A percentile compares a stretch with the other conserved stretches of the same genome.
Evolutionary conservation across 2,329 filamentous ascomycete genomes (phyloP).

Genomic region (Alternaria gaisen): DNA sequence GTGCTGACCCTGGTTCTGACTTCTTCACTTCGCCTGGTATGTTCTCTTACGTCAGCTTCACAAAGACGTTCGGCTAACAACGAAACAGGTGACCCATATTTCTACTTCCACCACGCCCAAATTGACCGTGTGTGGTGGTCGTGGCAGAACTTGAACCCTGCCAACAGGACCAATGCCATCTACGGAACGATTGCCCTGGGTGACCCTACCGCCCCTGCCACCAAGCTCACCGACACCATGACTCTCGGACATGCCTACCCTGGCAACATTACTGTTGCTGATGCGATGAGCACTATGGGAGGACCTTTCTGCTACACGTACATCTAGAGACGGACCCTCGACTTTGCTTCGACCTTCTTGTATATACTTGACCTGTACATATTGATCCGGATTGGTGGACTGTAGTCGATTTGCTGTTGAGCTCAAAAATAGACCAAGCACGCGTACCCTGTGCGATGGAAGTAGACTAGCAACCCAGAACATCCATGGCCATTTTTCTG

Average conservation of each 20-base stretch:
- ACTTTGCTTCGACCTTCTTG: slow-evolving; percentile 1
- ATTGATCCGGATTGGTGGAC: background rate
- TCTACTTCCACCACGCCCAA: slow-evolving; percentile 59
- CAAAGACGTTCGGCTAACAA: slow-evolving; percentile 37
- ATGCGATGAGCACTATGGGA: slow-evolving; percentile 55
- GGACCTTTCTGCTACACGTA: slow-evolving; percentile 61
- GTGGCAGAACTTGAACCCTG: slow-evolving; percentile 58
- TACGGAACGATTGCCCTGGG: slow-evolving; percentile 55
- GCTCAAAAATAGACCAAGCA: slow-evolving; percentile 5
- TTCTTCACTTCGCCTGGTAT: slow-evolving; percentile 53
- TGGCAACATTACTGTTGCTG: slow-evolving; percentile 46
- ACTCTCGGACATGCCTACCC: slow-evolving; percentile 51
- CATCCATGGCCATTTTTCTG: background rate
- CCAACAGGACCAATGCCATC: slow-evolving; percentile 51
- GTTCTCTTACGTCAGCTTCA: background rate
- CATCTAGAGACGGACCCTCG: slow-evolving; percentile 23
- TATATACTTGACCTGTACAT: slow-evolving; percentile 16
- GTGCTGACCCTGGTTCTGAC: slow-evolving; percentile 57
- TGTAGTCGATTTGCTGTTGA: background rate
- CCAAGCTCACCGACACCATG: slow-evolving; percentile 57
- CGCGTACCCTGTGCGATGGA: background rate
- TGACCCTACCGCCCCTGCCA: slow-evolving; percentile 54
- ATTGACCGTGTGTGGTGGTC: slow-evolving; percentile 61
- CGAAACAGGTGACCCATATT: slow-evolving; percentile 32
- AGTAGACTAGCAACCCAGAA: background rate